A percentile compares a stretch with the other conserved stretches of the same genome.
Evolutionary conservation across 2,329 filamentous ascomycete genomes (phyloP).

Genomic region (Cercospora brassicicola): DNA sequence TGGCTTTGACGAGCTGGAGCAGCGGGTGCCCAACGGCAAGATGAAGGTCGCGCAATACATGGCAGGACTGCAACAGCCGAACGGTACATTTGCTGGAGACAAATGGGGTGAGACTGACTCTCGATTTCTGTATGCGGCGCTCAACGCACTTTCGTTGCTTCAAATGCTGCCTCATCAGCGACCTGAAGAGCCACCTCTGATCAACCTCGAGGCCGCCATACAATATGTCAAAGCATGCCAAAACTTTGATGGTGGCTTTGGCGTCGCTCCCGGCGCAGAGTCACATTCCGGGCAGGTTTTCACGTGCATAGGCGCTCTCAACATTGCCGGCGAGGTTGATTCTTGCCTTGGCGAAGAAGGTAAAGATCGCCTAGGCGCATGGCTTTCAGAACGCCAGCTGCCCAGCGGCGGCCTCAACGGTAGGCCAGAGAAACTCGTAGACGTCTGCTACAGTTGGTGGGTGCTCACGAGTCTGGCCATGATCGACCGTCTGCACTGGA

Average conservation of each 20-base stretch:
- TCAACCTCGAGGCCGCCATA: conserved; percentile 79
- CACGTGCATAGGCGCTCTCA: conserved; percentile 83
- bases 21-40: conserved; percentile 64
- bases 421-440: conserved; percentile 89
- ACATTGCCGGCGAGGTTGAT: conserved; percentile 79
- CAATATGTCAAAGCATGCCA: conserved; percentile 76
- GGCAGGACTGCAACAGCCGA: conserved; percentile 73
- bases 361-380: conserved; percentile 76
- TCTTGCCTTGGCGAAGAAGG: conserved; percentile 61
- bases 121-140: conserved; percentile 84
- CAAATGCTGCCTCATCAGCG: conserved; percentile 58
- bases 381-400: conserved; percentile 91
- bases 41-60: conserved; percentile 77
- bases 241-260: conserved; percentile 95
- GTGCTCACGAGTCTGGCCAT: conserved; percentile 89
- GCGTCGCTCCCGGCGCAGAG: conserved; percentile 83
- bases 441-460: conserved; percentile 99
- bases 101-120: conserved; percentile 97
- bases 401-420: conserved; percentile 88
- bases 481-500: conserved; percentile 86
- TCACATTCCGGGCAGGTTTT: conserved; percentile 95
- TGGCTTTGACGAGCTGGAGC: conserved; percentile 79
- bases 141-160: conserved; percentile 86
- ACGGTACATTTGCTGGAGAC: conserved; percentile 88
- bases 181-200: conserved; percentile 45